Evolutionary conservation across 2,329 filamentous ascomycete genomes (phyloP).

Genomic region (Aaosphaeria pasadenensis): DNA sequence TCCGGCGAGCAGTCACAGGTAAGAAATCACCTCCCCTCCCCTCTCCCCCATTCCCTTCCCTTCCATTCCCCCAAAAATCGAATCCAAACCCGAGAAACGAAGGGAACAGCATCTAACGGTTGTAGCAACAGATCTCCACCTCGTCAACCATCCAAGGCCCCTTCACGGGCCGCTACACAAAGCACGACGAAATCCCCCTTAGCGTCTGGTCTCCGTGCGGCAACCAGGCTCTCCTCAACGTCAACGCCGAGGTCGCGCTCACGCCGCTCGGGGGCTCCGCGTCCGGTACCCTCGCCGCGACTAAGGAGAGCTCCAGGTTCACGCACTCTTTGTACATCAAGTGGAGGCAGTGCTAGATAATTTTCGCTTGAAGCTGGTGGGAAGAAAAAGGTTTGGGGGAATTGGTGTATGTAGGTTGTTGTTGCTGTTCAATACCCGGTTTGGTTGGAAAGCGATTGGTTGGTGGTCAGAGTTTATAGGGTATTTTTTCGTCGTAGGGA

Average conservation of each 20-base stretch:
- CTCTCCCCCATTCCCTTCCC: neutral
- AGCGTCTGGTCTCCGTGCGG: conserved; percentile 31
- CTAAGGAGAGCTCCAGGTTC: conserved; percentile 24
- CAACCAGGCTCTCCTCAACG: conserved; percentile 23
- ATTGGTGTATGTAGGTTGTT: no score
- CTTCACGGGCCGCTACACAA: conserved; percentile 42
- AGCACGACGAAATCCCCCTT: conserved; percentile 39
- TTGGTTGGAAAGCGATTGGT: no score
- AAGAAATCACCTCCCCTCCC: no score
- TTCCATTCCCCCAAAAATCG: neutral
- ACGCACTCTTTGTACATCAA: conserved; percentile 24
- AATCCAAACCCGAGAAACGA: neutral
- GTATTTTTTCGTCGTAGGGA: no score
- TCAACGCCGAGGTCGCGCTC: conserved; percentile 28
- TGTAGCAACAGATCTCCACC: neutral
- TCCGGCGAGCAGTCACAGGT: conserved; percentile 15
- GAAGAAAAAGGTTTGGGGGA: neutral
- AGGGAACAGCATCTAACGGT: neutral
- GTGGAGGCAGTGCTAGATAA: conserved; percentile 32
- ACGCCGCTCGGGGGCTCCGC: conserved; percentile 17
- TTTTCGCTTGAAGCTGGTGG: neutral
- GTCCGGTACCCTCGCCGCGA: conserved; percentile 23
- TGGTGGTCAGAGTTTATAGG: no score
- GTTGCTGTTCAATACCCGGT: no score
- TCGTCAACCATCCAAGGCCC: conserved; percentile 38